Evolutionary conservation across 2,329 filamentous ascomycete genomes (phyloP).

Genomic region (Trichoderma atroviride): DNA sequence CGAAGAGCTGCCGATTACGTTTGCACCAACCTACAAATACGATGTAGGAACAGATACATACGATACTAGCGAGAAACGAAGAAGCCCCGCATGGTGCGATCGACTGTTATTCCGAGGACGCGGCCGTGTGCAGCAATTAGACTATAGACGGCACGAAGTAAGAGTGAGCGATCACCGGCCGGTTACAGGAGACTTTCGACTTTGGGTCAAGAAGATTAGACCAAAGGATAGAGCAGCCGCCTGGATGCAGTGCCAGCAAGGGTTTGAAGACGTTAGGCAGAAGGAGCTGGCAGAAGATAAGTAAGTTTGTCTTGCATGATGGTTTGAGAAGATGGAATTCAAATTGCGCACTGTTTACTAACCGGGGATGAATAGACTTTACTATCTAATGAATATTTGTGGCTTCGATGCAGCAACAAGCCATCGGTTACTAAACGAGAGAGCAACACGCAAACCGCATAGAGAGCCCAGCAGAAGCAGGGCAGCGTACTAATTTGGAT

Average conservation of each 20-base stretch:
- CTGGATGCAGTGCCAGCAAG: conserved; percentile 74
- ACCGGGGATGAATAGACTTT: conserved; percentile 45
- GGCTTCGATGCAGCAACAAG: conserved; percentile 59
- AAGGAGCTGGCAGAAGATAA: conserved; percentile 72
- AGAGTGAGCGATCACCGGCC: conserved; percentile 90
- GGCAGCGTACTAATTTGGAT: conserved; percentile 24
- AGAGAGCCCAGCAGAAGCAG: conserved; percentile 35
- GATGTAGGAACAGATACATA: conserved; percentile 94
- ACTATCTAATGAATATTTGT: conserved; percentile 54
- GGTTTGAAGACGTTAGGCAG: conserved; percentile 72
- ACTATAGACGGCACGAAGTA: conserved; percentile 88
- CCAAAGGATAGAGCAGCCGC: conserved; percentile 64
- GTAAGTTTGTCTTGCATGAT: conserved; percentile 54
- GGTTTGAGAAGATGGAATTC: neutral
- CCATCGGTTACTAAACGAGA: conserved; percentile 50
- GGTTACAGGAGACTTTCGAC: conserved; percentile 81
- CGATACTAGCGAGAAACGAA: conserved; percentile 91
- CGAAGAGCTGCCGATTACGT: conserved; percentile 86
- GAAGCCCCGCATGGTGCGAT: conserved; percentile 96
- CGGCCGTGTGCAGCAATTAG: conserved; percentile 80
- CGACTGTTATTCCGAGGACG: conserved; percentile 82
- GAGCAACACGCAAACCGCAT: conserved; percentile 35
- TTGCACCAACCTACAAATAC: conserved; percentile 97
- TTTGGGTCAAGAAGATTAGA: conserved; percentile 82
- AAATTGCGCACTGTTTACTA: too few relatives aligned